Percentiles rank a stretch among this genome's conserved stretches.
These are phyloP conservation scores for Phytopythium litorale DNA, from an alignment of 352 stramenopile genomes.

Conservation along the genomic window DNA sequence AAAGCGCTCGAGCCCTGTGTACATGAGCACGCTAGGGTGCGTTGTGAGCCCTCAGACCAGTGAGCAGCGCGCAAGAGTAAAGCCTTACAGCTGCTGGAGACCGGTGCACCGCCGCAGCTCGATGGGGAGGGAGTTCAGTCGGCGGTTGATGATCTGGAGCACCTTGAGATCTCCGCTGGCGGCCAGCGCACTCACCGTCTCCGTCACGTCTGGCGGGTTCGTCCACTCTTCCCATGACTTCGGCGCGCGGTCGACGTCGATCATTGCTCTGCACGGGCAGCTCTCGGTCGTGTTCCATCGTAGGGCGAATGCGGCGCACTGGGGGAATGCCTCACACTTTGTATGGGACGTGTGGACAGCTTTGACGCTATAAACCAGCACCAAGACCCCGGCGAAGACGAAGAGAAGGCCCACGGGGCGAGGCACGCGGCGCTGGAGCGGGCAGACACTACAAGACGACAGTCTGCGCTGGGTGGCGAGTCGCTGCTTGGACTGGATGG, in stretches of 20 bases:
- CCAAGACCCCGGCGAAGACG: slow-evolving; percentile 6
- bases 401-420: slow-evolving; percentile 10
- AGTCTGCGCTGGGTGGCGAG: not conserved
- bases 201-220: slow-evolving; percentile 1
- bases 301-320: slow-evolving; percentile 23
- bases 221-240: slow-evolving; percentile 14
- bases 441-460: not conserved
- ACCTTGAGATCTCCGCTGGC: slow-evolving; percentile 5
- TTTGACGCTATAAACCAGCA: slow-evolving; percentile 17
- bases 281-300: slow-evolving; percentile 5
- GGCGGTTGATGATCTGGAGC: slow-evolving; percentile 9
- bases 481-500: slow-evolving; percentile 6
- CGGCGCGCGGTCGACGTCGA: slow-evolving; percentile 11
- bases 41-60: not conserved
- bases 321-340: slow-evolving; percentile 9
- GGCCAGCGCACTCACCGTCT: not conserved
- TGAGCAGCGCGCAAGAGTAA: not conserved
- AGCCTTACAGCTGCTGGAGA: slow-evolving; percentile 9
- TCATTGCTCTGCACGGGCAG: slow-evolving; percentile 24
- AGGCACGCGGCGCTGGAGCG: slow-evolving; percentile 7
- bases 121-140: not conserved
- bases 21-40: not conserved
- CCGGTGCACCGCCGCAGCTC: slow-evolving; percentile 2
- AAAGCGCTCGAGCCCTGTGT: slow-evolving; percentile 3
- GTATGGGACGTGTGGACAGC: slow-evolving; percentile 6